These are phyloP conservation scores for Mucuna pruriens DNA, from an alignment of 306 rosid species.

Conservation along the genomic window DNA sequence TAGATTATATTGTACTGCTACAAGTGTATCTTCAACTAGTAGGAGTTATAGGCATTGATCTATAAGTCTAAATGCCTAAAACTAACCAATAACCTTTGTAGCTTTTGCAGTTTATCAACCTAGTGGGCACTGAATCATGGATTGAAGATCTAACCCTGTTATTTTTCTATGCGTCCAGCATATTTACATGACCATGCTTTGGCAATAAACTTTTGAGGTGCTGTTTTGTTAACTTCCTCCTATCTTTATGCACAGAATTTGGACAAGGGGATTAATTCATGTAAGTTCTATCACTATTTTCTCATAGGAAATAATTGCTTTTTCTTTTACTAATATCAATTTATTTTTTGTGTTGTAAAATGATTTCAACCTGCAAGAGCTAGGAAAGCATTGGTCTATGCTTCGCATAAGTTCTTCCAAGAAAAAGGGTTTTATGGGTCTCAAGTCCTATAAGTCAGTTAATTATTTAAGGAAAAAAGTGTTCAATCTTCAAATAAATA, in stretches of 20 bases:
- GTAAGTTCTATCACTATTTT: neutral
- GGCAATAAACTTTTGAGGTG: too few relatives aligned
- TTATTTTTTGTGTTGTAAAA: too few relatives aligned
- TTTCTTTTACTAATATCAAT: too few relatives aligned
- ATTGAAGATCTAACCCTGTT: neutral
- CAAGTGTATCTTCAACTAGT: neutral
- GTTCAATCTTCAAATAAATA: neutral
- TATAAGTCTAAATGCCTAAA: neutral
- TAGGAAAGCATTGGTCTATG: too few relatives aligned
- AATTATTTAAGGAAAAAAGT: too few relatives aligned
- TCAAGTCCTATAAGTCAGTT: neutral
- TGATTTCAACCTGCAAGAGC: too few relatives aligned
- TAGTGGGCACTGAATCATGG: neutral
- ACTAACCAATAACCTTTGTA: neutral
- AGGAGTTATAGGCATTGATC: neutral
- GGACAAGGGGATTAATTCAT: neutral
- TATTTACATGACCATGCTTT: neutral
- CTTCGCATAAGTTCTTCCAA: too few relatives aligned
- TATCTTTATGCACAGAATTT: neutral
- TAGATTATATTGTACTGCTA: neutral
- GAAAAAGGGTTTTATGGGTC: too few relatives aligned
- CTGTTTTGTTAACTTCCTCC: neutral
- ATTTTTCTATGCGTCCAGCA: neutral
- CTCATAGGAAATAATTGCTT: neutral
- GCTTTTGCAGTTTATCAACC: slow-evolving; percentile 18